These are phyloP conservation scores for Bipolaris oryzae DNA, from an alignment of 2,329 filamentous ascomycete species.

Conservation along the genomic window DNA sequence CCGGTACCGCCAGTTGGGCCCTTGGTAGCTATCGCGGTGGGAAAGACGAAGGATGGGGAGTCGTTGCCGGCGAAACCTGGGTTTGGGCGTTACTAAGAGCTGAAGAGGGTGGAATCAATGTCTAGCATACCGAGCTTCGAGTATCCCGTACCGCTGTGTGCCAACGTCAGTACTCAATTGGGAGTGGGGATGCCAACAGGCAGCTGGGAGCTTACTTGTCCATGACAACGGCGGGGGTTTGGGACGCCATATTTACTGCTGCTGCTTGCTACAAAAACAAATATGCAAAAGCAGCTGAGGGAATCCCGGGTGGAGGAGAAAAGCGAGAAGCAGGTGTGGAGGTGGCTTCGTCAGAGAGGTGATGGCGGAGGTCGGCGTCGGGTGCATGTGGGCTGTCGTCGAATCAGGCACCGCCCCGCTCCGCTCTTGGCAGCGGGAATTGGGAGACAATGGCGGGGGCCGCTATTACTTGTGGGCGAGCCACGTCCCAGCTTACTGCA, in stretches of 20 bases:
- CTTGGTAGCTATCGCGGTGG: constrained; percentile 97
- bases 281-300: constrained; percentile 30
- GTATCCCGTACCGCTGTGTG: constrained; percentile 92
- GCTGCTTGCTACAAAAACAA: constrained; percentile 24
- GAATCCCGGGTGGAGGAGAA: constrained; percentile 23
- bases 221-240: constrained; percentile 99
- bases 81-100: constrained; percentile 44
- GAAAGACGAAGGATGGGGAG: constrained; percentile 98
- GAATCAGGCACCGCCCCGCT: constrained; percentile 37
- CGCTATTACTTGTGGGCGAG: neutral
- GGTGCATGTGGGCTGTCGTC: constrained; percentile 33
- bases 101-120: neutral
- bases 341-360: constrained; percentile 40
- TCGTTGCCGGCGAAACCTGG: constrained; percentile 98
- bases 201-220: constrained; percentile 82
- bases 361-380: constrained; percentile 37
- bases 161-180: constrained; percentile 45
- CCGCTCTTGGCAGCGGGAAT: constrained; percentile 35
- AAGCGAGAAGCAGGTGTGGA: constrained; percentile 30
- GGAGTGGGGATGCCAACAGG: constrained; percentile 35
- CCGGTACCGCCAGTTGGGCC: constrained; percentile 71
- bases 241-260: constrained; percentile 78
- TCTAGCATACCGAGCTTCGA: constrained; percentile 86
- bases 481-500: neutral
- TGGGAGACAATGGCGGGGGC: constrained; percentile 24